Conservation (phyloP, 768 basidiomycete genomes). For the Rhodotorula toruloides region DNA sequence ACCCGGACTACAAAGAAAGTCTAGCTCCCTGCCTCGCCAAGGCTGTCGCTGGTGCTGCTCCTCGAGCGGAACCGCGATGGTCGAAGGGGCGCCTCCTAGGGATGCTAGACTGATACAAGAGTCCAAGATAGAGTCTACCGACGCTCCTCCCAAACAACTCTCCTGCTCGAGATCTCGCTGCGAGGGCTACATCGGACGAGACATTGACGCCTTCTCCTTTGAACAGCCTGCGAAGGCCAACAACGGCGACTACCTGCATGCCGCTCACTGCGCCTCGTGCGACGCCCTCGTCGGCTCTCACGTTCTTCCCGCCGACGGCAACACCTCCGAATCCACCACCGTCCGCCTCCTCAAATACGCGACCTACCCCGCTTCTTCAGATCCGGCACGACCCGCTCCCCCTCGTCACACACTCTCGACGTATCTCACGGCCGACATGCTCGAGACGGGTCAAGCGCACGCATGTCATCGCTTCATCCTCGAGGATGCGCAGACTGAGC, state of each 20-base stretch:
- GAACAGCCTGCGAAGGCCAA: constrained; percentile 9
- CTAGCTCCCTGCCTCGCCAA: constrained; percentile 75
- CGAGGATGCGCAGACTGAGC: constrained; percentile 78
- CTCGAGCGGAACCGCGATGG: constrained; percentile 44
- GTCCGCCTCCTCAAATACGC: constrained; percentile 47
- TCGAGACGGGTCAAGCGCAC: constrained; percentile 83
- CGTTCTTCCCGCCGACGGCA: constrained; percentile 76
- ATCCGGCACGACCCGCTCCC: neutral
- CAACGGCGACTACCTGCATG: constrained; percentile 26
- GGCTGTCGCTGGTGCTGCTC: constrained; percentile 53
- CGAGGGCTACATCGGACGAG: constrained; percentile 84
- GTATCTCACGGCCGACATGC: constrained; percentile 76
- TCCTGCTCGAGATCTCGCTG: constrained; percentile 63
- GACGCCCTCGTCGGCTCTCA: constrained; percentile 54
- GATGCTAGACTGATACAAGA: constrained; percentile 81
- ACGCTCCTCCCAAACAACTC: constrained; percentile 75
- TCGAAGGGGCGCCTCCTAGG: constrained; percentile 8
- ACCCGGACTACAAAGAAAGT: constrained; percentile 84
- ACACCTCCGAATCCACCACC: constrained; percentile 60
- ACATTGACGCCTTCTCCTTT: constrained; percentile 53
- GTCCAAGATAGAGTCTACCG: constrained; percentile 66
- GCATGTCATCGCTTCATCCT: constrained; percentile 88
- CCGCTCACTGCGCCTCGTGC: constrained; percentile 26
- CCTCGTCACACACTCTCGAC: constrained; percentile 50
- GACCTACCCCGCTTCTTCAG: constrained; percentile 16